Evolutionary conservation across 331 rosid species (phyloP).

Genomic region (Malus hybrid): DNA sequence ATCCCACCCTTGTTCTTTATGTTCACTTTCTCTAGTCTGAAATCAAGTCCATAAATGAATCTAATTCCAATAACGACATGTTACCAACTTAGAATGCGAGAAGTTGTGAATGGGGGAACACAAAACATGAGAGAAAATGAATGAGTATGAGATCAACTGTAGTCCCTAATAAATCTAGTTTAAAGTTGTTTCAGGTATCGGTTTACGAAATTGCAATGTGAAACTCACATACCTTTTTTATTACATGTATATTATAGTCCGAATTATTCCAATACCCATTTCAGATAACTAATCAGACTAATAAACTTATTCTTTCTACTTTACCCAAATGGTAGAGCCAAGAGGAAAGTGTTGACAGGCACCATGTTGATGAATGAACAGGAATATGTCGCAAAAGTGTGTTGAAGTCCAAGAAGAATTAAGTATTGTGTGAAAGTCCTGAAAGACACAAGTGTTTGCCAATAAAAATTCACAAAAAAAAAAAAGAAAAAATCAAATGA

Average conservation of each 20-base stretch:
- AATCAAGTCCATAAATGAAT: slow-evolving; percentile 3
- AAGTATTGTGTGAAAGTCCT: slow-evolving; percentile 60
- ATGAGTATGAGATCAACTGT: not conserved
- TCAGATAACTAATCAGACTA: not conserved
- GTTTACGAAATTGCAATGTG: slow-evolving; percentile 53
- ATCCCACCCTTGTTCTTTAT: slow-evolving; percentile 48
- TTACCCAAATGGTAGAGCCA: slow-evolving; percentile 78
- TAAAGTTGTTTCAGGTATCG: not conserved
- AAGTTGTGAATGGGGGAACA: slow-evolving; percentile 41
- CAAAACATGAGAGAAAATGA: slow-evolving; percentile 5
- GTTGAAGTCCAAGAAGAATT: slow-evolving; percentile 59
- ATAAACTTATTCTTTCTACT: not conserved
- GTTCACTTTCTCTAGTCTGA: slow-evolving; percentile 68
- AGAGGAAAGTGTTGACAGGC: slow-evolving; percentile 66
- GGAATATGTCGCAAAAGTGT: slow-evolving; percentile 66
- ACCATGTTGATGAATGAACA: slow-evolving; percentile 82
- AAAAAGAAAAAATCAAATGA: not conserved
- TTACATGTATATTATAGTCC: not conserved
- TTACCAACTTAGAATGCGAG: too few species aligned
- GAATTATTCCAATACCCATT: too few species aligned
- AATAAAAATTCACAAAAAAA: not conserved
- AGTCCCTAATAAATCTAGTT: too few species aligned
- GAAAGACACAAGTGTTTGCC: slow-evolving; percentile 18
- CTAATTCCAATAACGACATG: not conserved
- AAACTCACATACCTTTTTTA: slow-evolving; percentile 3